Conservation (phyloP, 148 eudicot species). For the Chenopodium formosanum region DNA sequence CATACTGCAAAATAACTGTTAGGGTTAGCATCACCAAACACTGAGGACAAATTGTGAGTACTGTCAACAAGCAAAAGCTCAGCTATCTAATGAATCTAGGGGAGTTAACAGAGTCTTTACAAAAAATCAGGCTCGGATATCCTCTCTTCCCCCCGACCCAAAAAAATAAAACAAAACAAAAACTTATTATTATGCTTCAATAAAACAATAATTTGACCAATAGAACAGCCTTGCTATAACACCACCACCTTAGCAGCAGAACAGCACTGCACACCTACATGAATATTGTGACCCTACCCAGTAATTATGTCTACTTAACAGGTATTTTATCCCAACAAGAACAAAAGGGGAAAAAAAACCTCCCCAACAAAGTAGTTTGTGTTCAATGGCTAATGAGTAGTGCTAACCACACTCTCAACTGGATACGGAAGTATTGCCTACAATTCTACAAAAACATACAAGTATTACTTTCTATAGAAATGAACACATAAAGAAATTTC, state of each 20-base stretch:
- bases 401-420: neutral
- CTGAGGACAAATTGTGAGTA: neutral
- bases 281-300: neutral
- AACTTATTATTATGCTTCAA: no score
- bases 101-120: no score
- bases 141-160: no score
- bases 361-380: neutral
- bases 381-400: neutral
- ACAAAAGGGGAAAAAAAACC: neutral
- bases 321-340: neutral
- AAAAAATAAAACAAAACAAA: no score
- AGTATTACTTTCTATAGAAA: no score
- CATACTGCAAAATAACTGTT: slow-evolving; percentile 19
- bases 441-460: neutral
- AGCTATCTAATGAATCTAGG: neutral
- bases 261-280: neutral
- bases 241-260: neutral
- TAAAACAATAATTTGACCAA: no score
- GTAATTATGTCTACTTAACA: neutral
- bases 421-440: neutral
- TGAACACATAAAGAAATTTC: neutral
- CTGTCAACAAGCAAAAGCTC: neutral
- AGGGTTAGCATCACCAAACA: slow-evolving; percentile 4
- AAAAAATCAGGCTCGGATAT: no score
- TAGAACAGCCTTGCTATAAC: neutral